These are phyloP conservation scores for Atkinsonella hypoxylon DNA, from an alignment of 2,329 filamentous ascomycete genomes.

Conservation along the genomic window DNA sequence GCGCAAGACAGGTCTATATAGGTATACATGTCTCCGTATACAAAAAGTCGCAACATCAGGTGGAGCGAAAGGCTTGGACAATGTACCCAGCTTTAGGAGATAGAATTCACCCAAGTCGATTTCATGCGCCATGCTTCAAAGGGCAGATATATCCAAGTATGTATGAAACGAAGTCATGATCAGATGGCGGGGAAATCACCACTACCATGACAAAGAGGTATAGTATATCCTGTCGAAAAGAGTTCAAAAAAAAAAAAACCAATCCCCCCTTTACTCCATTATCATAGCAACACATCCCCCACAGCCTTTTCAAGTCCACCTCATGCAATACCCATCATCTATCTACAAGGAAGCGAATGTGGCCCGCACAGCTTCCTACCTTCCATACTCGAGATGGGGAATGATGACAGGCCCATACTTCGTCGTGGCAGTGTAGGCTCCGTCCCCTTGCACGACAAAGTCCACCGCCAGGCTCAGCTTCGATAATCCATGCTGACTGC, in stretches of 20 bases:
- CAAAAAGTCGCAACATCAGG: no score
- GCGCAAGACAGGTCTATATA: no score
- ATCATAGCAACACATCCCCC: not conserved
- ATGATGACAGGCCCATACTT: constrained; percentile 97
- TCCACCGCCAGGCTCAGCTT: constrained; percentile 85
- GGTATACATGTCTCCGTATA: no score
- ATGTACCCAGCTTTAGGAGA: no score
- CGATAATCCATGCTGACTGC: constrained; percentile 34
- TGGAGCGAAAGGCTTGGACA: no score
- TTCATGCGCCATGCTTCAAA: not conserved
- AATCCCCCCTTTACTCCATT: not conserved
- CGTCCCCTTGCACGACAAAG: constrained; percentile 92
- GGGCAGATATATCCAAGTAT: not conserved
- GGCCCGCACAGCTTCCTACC: constrained; percentile 9
- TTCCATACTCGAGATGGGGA: constrained; percentile 68
- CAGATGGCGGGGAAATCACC: not conserved
- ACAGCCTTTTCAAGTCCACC: not conserved
- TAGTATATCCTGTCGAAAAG: not conserved
- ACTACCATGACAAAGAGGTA: not conserved
- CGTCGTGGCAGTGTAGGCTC: constrained; percentile 66
- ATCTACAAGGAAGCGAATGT: no score
- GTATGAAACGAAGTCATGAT: not conserved
- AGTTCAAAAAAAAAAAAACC: no score
- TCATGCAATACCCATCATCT: no score
- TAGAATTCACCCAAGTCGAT: no score